Percentiles rank a stretch among this genome's conserved stretches.
phyloP scores from a whole-genome alignment of 2,329 filamentous ascomycete genomes.

The Phialocephala subalpina region DNA sequence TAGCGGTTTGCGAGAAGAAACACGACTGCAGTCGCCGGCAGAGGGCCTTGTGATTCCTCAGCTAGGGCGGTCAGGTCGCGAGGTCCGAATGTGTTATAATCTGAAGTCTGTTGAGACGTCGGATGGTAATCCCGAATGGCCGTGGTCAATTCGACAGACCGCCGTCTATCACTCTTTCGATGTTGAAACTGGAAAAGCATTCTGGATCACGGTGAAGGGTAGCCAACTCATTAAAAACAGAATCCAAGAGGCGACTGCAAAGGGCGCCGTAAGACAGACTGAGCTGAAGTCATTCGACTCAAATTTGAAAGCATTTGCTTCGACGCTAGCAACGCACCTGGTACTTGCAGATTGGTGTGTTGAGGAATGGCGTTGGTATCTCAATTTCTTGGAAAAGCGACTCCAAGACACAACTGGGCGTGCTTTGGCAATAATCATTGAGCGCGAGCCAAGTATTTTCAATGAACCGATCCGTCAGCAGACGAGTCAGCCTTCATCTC shows the following conservation, averaged over 20 bases:
- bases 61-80: conserved; percentile 47
- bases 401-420: conserved; percentile 17
- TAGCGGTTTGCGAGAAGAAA: conserved; percentile 46
- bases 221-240: conserved; percentile 44
- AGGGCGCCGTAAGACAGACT: background rate
- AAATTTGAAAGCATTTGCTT: conserved; percentile 28
- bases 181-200: conserved; percentile 40
- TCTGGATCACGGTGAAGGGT: conserved; percentile 50
- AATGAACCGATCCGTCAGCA: background rate
- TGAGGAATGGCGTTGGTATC: conserved; percentile 53
- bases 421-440: conserved; percentile 7
- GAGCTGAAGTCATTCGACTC: conserved; percentile 21
- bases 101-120: conserved; percentile 47
- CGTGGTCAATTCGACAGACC: conserved; percentile 49
- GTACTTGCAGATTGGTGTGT: conserved; percentile 47
- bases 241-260: conserved; percentile 28
- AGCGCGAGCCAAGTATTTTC: conserved; percentile 13
- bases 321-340: conserved; percentile 45
- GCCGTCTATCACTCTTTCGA: conserved; percentile 51
- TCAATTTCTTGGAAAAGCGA: conserved; percentile 46
- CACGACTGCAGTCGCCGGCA: conserved; percentile 24
- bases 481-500: background rate
- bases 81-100: conserved; percentile 50
- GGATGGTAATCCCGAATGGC: conserved; percentile 22
- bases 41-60: conserved; percentile 35